A percentile compares a stretch with the other conserved stretches of the same genome.
phyloP scores from a whole-genome alignment of 352 stramenopile genomes.

The Phytopythium ostracodes region DNA sequence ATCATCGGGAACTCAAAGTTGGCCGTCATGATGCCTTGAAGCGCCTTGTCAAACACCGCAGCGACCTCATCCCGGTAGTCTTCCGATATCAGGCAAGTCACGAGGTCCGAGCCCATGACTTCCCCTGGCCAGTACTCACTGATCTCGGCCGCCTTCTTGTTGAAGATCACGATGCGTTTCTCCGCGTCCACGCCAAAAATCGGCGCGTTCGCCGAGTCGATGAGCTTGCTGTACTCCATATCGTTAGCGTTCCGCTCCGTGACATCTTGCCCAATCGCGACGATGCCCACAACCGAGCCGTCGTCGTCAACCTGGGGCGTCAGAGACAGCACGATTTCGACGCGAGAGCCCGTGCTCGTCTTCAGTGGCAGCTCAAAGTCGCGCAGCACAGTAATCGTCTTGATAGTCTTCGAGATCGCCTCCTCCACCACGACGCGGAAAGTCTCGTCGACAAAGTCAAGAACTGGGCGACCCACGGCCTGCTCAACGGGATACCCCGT shows the following conservation, averaged over 20 bases:
- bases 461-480: conserved; percentile 37
- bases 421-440: conserved; percentile 39
- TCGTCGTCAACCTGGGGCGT: conserved; percentile 43
- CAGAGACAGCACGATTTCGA: conserved; percentile 53
- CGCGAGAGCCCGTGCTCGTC: conserved; percentile 36
- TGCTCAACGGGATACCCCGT: conserved; percentile 55
- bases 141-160: conserved; percentile 86
- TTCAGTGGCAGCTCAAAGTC: conserved; percentile 56
- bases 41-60: conserved; percentile 63
- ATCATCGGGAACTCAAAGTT: conserved; percentile 84
- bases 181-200: conserved; percentile 73
- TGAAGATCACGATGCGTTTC: conserved; percentile 78
- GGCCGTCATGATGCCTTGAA: conserved; percentile 59
- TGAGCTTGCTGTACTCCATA: conserved; percentile 65
- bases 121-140: conserved; percentile 88
- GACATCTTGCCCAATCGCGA: conserved; percentile 71
- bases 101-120: conserved; percentile 79
- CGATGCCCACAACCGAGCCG: conserved; percentile 39
- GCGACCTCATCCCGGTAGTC: conserved; percentile 62
- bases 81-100: conserved; percentile 74
- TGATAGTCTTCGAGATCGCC: conserved; percentile 36
- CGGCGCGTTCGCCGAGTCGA: conserved; percentile 74
- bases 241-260: conserved; percentile 59
- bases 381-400: conserved; percentile 35
- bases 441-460: conserved; percentile 45